Evolutionary conservation across 2,329 filamentous ascomycete species (phyloP), one percentile per base, ranked within the genome.

Genomic region (Trichoderma atrobrunneum): DNA sequence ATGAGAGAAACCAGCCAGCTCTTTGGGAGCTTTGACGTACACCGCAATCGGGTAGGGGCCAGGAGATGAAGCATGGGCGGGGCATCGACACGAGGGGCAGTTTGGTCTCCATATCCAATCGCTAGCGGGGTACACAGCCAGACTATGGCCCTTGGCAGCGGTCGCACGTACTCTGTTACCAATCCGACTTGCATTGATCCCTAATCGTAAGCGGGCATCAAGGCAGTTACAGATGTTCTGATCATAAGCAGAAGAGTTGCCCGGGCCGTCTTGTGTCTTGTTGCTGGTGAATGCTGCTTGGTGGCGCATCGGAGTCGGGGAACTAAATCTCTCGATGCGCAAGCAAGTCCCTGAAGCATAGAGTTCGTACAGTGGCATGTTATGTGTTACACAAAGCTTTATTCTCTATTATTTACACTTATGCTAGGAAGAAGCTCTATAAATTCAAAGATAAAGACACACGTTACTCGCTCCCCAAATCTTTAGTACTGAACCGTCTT

Each of bases 401-500:
- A 16, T 36, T 43, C 18, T 64, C 60, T 64, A 64, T 63, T 63
- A 56, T 71, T 59, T 18, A 64, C 60, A 43, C 7, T 28, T 26
- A 57, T 36, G 60, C 43, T 57, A 70, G 59, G 21, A 70, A 39
- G 32, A 21, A 71, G 16, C 14, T 64, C 43, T 70, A 70, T 21
- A 48, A 30, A 54, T 66, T 71, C 43, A 67, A 39, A 54, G 36
- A 62, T 32, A 61, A 54, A 66, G 48, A 61, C 34, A 63, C 34
- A 48, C 10, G n/a, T 59, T 39, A n/a, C 21, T 63, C 30, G 59
- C 32, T 28, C 24, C 18, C 28, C 28, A 32, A 16, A 10, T 7
- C 7, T 11, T 78, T 81, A 94, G 78, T 92, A 93, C 18, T 91
- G 85, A 68, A 93, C 78, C 1, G 89, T 86, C 76, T 87, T 88